A percentile compares a stretch with the other conserved stretches of the same genome.
These are phyloP conservation scores for Neobulgaria alba DNA, from an alignment of 2,329 filamentous ascomycete species.

Conservation along the genomic window DNA sequence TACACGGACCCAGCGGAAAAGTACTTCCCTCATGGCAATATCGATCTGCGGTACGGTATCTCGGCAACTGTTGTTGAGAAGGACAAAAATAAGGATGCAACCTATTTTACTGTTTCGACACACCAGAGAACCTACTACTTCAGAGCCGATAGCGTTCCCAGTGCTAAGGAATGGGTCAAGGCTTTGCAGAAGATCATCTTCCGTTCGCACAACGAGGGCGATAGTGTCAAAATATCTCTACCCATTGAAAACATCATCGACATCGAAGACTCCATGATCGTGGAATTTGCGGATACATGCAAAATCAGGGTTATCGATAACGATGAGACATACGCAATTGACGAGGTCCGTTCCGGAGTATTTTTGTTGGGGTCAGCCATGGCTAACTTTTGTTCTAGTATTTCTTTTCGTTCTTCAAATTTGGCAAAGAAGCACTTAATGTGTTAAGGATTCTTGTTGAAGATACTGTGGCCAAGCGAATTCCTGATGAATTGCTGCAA, in stretches of 20 bases:
- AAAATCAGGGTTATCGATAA: slow-evolving; percentile 91
- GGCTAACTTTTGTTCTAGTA: slow-evolving; percentile 49
- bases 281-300: slow-evolving; percentile 87
- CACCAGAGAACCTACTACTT: slow-evolving; percentile 80
- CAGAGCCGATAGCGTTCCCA: slow-evolving; percentile 76
- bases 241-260: slow-evolving; percentile 86
- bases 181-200: slow-evolving; percentile 92
- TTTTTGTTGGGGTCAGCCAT: slow-evolving; percentile 1
- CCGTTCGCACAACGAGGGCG: slow-evolving; percentile 88
- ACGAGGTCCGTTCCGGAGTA: slow-evolving; percentile 60
- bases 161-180: slow-evolving; percentile 95
- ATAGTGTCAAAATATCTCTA: slow-evolving; percentile 91
- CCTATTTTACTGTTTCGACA: slow-evolving; percentile 73
- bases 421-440: slow-evolving; percentile 73
- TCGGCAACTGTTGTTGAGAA: slow-evolving; percentile 73
- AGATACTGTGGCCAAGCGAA: slow-evolving; percentile 27
- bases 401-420: slow-evolving; percentile 92
- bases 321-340: slow-evolving; percentile 88
- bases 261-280: slow-evolving; percentile 82
- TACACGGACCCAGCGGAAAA: slow-evolving; percentile 75
- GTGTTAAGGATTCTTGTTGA: slow-evolving; percentile 47
- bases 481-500: slow-evolving; percentile 25
- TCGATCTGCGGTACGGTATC: slow-evolving; percentile 86
- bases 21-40: slow-evolving; percentile 86
- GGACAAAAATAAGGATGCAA: slow-evolving; percentile 60